Percentiles rank a stretch among this genome's conserved stretches.
phyloP scores from a whole-genome alignment of 2,329 filamentous ascomycete species.

The Neobulgaria alba region DNA sequence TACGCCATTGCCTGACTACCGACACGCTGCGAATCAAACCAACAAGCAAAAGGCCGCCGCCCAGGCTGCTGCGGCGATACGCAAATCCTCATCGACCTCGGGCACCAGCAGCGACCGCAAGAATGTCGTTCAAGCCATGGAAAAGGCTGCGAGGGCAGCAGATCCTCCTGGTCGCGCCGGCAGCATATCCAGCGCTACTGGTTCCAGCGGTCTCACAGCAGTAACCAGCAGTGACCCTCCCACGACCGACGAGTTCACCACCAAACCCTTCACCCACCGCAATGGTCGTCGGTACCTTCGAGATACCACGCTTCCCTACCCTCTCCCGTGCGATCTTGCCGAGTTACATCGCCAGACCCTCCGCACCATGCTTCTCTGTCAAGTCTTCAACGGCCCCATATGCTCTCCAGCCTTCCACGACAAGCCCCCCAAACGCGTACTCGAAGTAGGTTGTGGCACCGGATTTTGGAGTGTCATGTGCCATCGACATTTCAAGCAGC shows the following conservation, averaged over 20 bases:
- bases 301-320: conserved; percentile 64
- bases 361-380: conserved; percentile 70
- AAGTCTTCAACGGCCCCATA: conserved; percentile 72
- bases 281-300: conserved; percentile 79
- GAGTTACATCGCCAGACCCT: conserved; percentile 85
- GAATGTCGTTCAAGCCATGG: conserved; percentile 21
- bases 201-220: conserved; percentile 23
- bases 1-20: conserved; percentile 25
- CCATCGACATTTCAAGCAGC: conserved; percentile 65
- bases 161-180: conserved; percentile 19
- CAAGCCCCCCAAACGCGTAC: conserved; percentile 64
- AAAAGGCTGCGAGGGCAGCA: conserved; percentile 14
- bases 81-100: conserved; percentile 21
- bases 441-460: conserved; percentile 82
- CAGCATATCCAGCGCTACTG: conserved; percentile 25
- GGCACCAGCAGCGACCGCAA: conserved; percentile 20
- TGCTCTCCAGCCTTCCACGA: conserved; percentile 60
- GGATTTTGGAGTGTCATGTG: conserved; percentile 88
- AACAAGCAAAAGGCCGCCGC: conserved; percentile 20
- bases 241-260: conserved; percentile 10
- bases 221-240: conserved; percentile 21
- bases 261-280: conserved; percentile 53
- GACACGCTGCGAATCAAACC: conserved; percentile 24
- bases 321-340: conserved; percentile 77
- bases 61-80: conserved; percentile 14